A percentile compares a stretch with the other conserved stretches of the same genome.
These are phyloP conservation scores for Spergularia marina DNA, from an alignment of 148 eudicot genomes.

Conservation along the genomic window DNA sequence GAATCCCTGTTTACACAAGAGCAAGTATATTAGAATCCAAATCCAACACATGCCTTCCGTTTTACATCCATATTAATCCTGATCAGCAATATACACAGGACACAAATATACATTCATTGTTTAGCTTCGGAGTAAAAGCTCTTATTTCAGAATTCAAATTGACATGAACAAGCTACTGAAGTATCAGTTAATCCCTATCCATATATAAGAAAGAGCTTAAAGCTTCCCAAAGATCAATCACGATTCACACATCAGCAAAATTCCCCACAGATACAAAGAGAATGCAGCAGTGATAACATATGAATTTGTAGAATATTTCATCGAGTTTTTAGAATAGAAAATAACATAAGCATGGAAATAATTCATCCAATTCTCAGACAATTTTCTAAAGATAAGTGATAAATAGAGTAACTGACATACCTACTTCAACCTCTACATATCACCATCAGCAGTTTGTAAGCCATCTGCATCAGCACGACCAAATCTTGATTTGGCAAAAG, in stretches of 20 bases:
- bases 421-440: constrained; percentile 16
- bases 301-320: background rate
- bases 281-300: too few species aligned
- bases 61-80: too few species aligned
- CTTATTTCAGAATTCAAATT: background rate
- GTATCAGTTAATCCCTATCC: background rate
- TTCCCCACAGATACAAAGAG: background rate
- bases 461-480: constrained; percentile 28
- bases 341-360: background rate
- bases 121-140: background rate
- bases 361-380: background rate
- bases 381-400: background rate
- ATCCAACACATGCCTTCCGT: background rate
- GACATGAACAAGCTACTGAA: background rate
- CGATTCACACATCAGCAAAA: background rate
- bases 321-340: background rate
- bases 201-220: background rate
- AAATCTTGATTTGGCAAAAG: constrained; percentile 42
- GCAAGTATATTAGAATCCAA: background rate
- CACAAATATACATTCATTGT: background rate
- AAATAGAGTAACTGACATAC: constrained; percentile 3
- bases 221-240: background rate
- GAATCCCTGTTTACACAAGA: background rate
- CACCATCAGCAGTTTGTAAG: constrained; percentile 18
- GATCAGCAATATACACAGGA: background rate